Conservation (phyloP, 768 basidiomycete species). For the Mrakia frigida region DNA sequence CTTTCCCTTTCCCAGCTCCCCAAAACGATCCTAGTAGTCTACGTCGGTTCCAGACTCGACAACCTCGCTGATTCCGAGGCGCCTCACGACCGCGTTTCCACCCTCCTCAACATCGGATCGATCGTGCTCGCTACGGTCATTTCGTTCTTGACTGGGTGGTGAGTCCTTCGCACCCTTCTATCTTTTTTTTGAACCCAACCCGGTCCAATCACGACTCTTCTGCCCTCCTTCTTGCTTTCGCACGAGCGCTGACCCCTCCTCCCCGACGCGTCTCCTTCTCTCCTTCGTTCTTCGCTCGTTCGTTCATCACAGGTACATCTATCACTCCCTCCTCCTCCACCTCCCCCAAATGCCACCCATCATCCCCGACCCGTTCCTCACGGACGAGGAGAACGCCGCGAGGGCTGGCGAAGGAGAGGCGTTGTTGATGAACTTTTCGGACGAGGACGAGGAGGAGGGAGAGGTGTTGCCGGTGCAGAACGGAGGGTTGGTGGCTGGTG, state of each 20-base stretch:
- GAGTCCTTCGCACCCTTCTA: neutral
- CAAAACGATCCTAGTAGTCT: slow-evolving; percentile 24
- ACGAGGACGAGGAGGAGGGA: slow-evolving; percentile 1
- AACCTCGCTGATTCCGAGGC: slow-evolving; percentile 21
- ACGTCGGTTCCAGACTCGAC: slow-evolving; percentile 29
- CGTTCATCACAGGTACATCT: slow-evolving; percentile 15
- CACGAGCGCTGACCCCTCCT: neutral
- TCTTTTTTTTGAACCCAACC: neutral
- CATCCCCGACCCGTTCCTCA: slow-evolving; percentile 23
- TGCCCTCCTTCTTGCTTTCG: neutral
- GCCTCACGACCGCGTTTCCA: slow-evolving; percentile 9
- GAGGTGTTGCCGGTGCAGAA: neutral
- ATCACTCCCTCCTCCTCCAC: slow-evolving; percentile 20
- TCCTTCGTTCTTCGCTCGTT: neutral
- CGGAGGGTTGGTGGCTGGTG: too few species aligned
- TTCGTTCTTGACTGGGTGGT: slow-evolving; percentile 24
- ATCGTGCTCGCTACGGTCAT: slow-evolving; percentile 20
- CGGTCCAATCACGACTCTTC: neutral
- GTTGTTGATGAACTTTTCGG: slow-evolving; percentile 10
- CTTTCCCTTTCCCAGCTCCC: slow-evolving; percentile 11
- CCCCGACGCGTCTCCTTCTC: neutral
- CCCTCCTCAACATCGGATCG: slow-evolving; percentile 28
- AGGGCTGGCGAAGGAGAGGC: slow-evolving; percentile 2
- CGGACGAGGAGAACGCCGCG: slow-evolving; percentile 5
- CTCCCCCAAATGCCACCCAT: slow-evolving; percentile 14